Conservation (phyloP, 148 eudicot genomes). For the Agrostemma githago region DNA sequence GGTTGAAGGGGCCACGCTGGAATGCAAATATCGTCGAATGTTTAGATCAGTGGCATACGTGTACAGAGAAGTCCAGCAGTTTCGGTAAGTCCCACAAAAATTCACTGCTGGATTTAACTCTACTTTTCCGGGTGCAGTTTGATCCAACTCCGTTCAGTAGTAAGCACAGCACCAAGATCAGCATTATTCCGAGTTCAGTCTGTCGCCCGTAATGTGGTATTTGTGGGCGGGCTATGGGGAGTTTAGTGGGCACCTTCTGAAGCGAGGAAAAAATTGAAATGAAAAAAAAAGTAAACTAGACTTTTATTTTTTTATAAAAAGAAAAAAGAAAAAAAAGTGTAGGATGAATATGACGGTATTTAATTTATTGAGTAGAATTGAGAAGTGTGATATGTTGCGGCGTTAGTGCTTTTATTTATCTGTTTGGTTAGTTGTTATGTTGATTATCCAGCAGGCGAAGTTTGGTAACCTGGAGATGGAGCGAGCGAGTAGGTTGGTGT, state of each 20-base stretch:
- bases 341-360: background rate
- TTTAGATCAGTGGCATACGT: constrained; percentile 7
- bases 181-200: constrained; percentile 12
- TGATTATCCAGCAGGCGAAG: background rate
- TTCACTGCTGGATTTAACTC: constrained; percentile 31
- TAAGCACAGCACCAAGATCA: constrained; percentile 10
- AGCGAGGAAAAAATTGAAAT: background rate
- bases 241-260: background rate
- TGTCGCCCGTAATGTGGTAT: constrained; percentile 14
- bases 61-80: constrained; percentile 19
- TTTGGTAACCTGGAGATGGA: background rate
- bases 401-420: background rate
- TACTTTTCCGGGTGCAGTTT: constrained; percentile 33
- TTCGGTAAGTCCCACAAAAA: constrained; percentile 32
- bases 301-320: background rate
- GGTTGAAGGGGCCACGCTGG: constrained; percentile 37
- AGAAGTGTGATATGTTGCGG: constrained; percentile 18
- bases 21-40: constrained; percentile 21
- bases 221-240: constrained; percentile 1
- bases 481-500: background rate
- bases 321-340: background rate
- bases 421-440: background rate
- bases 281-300: background rate
- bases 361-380: background rate
- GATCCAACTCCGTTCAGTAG: constrained; percentile 15